phyloP scores from a whole-genome alignment of 345 rosid genomes.

The Populus tremula region DNA sequence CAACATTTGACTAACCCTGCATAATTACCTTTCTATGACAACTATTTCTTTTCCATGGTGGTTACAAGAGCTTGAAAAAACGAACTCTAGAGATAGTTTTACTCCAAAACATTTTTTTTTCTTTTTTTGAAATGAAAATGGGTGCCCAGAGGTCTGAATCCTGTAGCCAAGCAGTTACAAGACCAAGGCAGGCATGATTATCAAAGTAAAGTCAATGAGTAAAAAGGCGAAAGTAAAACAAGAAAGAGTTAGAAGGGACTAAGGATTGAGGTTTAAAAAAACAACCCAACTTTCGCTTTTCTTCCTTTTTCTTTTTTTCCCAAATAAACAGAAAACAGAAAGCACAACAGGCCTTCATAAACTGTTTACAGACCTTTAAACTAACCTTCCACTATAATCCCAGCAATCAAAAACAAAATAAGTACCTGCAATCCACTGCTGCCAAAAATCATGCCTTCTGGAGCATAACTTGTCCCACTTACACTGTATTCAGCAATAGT shows the following conservation, averaged over 20 bases:
- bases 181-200: not conserved
- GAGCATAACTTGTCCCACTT: constrained; percentile 94
- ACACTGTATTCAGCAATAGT: constrained; percentile 66
- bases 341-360: not conserved
- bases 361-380: not conserved
- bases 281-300: not conserved
- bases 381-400: not conserved
- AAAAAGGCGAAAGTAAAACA: not conserved
- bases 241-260: not conserved
- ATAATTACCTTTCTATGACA: not conserved
- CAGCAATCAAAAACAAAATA: constrained; percentile 5
- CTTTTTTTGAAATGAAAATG: not conserved
- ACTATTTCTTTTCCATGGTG: not conserved
- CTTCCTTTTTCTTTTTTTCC: not conserved
- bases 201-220: not conserved
- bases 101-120: not conserved
- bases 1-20: not conserved
- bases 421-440: constrained; percentile 66
- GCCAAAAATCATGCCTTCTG: constrained; percentile 82
- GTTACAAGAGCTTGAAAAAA: not conserved
- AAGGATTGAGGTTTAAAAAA: not conserved
- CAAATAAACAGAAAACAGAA: not conserved
- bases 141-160: not conserved
- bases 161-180: not conserved
- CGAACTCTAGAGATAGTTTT: not conserved